Percentiles rank a stretch among this genome's conserved stretches.
Conservation (phyloP, 2,329 filamentous ascomycete species). For the Orbilia javanica region DNA sequence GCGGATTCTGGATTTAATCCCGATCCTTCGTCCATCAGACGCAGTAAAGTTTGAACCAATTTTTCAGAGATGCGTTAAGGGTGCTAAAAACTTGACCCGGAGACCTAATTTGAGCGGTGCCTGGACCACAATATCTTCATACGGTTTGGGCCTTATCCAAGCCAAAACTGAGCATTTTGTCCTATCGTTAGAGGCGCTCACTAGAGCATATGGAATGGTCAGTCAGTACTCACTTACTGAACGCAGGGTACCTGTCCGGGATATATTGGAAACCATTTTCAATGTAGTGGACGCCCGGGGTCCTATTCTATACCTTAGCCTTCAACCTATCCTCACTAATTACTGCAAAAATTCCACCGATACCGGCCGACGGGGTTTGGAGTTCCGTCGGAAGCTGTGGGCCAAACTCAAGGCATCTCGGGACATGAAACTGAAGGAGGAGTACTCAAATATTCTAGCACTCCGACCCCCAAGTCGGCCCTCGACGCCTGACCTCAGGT, state of each 20-base stretch:
- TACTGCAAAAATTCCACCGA: neutral
- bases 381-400: neutral
- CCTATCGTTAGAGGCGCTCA: neutral
- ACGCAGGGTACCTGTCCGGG: neutral
- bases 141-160: too few species aligned
- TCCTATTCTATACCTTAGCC: slow-evolving; percentile 11
- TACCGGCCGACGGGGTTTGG: neutral
- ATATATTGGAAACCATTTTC: neutral
- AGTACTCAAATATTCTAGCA: slow-evolving; percentile 5
- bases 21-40: neutral
- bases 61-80: neutral
- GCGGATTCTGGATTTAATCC: neutral
- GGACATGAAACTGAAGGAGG: neutral
- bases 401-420: neutral
- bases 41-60: neutral
- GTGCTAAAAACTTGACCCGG: neutral
- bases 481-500: slow-evolving; percentile 16
- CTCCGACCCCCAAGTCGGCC: neutral
- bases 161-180: neutral
- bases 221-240: neutral
- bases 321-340: neutral
- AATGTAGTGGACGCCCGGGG: neutral
- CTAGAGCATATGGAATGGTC: neutral
- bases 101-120: too few species aligned
- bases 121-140: too few species aligned